phyloP scores from a whole-genome alignment of 2,329 filamentous ascomycete species.

The Trematosphaeria pertusa region DNA sequence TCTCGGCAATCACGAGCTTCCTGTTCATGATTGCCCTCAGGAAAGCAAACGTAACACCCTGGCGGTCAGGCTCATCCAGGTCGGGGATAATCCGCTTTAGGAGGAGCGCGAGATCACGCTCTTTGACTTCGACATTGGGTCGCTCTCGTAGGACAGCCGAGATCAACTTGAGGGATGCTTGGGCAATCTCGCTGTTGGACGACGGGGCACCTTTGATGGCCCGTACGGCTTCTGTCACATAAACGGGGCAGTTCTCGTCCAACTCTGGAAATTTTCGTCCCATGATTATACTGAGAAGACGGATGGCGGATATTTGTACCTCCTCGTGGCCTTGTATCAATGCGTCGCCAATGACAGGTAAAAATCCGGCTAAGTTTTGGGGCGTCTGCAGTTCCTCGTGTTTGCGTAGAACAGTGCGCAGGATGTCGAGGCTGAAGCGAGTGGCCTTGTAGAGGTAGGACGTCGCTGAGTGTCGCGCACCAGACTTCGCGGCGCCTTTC shows the following conservation, averaged over 20 bases:
- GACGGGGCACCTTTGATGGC: conserved; percentile 77
- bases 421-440: conserved; percentile 84
- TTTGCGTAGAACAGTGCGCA: conserved; percentile 86
- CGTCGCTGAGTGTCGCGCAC: conserved; percentile 73
- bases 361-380: conserved; percentile 80
- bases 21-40: conserved; percentile 84
- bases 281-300: conserved; percentile 83
- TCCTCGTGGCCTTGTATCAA: conserved; percentile 87
- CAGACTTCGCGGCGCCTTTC: conserved; percentile 76
- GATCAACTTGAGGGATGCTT: conserved; percentile 87
- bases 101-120: conserved; percentile 81
- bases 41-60: conserved; percentile 95
- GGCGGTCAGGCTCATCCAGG: conserved; percentile 88
- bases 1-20: conserved; percentile 81
- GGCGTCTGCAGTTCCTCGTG: conserved; percentile 81
- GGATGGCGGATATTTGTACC: conserved; percentile 85
- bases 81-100: conserved; percentile 84
- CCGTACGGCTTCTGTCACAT: conserved; percentile 83
- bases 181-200: conserved; percentile 82
- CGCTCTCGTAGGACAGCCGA: conserved; percentile 85
- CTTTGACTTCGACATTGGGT: conserved; percentile 75
- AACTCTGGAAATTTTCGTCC: conserved; percentile 78
- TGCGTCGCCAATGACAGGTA: conserved; percentile 88
- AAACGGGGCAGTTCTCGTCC: conserved; percentile 75
- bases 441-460: conserved; percentile 87